Base-by-base conservation (phyloP, 2,329 filamentous ascomycete species). In the Beauveria medogensis region DNA sequence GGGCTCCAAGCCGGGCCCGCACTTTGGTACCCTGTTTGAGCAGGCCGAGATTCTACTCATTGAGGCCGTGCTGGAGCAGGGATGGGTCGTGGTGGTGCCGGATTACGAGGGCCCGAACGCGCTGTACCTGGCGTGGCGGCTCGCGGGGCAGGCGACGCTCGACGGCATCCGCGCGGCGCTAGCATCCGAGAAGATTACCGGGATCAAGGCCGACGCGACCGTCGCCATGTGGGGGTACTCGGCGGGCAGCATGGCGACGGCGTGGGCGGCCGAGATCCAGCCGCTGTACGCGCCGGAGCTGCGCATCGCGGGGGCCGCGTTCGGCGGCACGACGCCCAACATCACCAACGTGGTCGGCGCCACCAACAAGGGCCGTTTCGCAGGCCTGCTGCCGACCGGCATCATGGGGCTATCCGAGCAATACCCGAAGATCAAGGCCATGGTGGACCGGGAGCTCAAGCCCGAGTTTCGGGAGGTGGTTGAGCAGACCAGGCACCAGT, bases 61-160 rank as follows among this genome's bases (percentile, higher is more conserved):
- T n/a, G 62, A 69, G 44, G 62, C 63, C 2, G 63, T 63, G 12
- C 74, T 82, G 1, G 69, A 71, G 10, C 60, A 71, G 65, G 78
- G 78, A 5, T 81, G 77, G 78, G 69, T 76, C 18, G 75, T 82
- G 22, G 76, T 74, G 18, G 68, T 78, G 72, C 78, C 80, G 0
- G 80, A 82, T 64, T 77, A 73, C 58, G 72, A 79, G 59, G 77
- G 77, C 0, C 75, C 76, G 2, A 67, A 68, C 12, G 77, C 77
- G 2, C 71, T 76, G 4, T 81, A 77, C 64, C 66, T 72, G 1
- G 73, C 75, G 9, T 75, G 75, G 52, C 67, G 70, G 5, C 69
- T 74, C 18, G 73, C 73, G 3, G 78, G 75, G 0, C 72, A 80
- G 40, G 73, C 75, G 0, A 75, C 72, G 20, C 69, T 80, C 18